Evolutionary conservation across 768 basidiomycete genomes (phyloP).

Genomic region (Chalciporus piperatus): DNA sequence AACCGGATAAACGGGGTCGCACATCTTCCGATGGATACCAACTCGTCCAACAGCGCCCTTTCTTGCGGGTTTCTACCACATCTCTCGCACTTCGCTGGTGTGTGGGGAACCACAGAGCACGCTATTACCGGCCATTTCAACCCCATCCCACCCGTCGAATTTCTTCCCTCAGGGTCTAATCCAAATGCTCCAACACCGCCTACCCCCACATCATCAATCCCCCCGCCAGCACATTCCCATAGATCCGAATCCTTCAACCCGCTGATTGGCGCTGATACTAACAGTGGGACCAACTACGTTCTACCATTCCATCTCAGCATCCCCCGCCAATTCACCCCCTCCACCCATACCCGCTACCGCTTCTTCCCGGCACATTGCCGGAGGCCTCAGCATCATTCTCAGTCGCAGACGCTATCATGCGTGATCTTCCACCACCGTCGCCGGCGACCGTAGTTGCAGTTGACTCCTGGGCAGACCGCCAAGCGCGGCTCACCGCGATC

Average conservation of each 20-base stretch:
- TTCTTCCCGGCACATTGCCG: background rate
- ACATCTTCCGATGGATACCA: slow-evolving; percentile 19
- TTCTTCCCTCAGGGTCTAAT: slow-evolving; percentile 17
- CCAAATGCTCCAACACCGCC: slow-evolving; percentile 10
- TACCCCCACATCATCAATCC: slow-evolving; percentile 7
- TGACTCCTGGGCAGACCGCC: slow-evolving; percentile 9
- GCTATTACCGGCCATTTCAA: background rate
- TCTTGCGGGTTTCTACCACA: background rate
- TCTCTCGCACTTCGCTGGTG: background rate
- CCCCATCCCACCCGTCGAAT: slow-evolving; percentile 33
- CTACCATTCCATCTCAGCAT: background rate
- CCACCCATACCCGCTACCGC: background rate
- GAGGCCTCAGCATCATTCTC: background rate
- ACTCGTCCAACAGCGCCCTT: background rate
- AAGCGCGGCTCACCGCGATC: slow-evolving; percentile 17
- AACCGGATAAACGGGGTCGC: slow-evolving; percentile 38
- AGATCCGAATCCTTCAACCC: background rate
- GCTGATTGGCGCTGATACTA: background rate
- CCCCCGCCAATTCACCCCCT: background rate
- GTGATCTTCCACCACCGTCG: background rate
- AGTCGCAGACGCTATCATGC: background rate
- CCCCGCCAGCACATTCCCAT: background rate
- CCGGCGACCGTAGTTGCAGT: background rate
- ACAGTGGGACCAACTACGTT: background rate
- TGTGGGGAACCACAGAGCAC: background rate